Evolutionary conservation across 2,329 filamentous ascomycete genomes (phyloP).

Genomic region (Orbilia oligospora): DNA sequence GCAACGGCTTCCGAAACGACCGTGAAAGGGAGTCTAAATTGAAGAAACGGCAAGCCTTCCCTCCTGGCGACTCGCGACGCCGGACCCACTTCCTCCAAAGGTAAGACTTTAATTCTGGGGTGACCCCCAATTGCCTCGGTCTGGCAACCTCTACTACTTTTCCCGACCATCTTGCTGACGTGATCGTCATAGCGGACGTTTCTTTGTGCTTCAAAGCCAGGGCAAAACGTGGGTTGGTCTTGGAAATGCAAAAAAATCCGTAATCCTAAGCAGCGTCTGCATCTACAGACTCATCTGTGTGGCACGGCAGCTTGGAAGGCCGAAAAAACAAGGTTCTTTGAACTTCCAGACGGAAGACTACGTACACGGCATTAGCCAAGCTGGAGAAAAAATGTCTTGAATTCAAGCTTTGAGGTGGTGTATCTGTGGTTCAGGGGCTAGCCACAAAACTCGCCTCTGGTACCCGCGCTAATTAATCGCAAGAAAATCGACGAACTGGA

Average conservation of each 20-base stretch:
- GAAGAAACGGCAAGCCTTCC: conserved; percentile 40
- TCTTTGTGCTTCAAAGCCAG: conserved; percentile 38
- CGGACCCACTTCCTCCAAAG: conserved; percentile 40
- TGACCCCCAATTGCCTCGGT: conserved; percentile 39
- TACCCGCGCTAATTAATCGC: conserved; percentile 61
- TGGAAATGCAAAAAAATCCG: not conserved
- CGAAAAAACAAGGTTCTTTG: conserved; percentile 4
- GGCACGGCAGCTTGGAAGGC: conserved; percentile 15
- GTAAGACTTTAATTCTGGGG: conserved; percentile 40
- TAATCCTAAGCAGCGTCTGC: conserved; percentile 1
- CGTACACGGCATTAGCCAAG: conserved; percentile 2
- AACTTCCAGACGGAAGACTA: conserved; percentile 15
- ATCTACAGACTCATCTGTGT: not conserved
- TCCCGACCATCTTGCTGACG: conserved; percentile 19
- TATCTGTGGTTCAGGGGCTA: conserved; percentile 60
- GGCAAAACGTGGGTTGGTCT: conserved; percentile 41
- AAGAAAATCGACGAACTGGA: conserved; percentile 52
- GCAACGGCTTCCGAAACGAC: conserved; percentile 54
- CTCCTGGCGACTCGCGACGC: conserved; percentile 23
- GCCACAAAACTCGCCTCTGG: conserved; percentile 53
- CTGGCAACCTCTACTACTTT: not conserved
- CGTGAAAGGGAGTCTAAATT: conserved; percentile 43
- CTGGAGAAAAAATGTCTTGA: conserved; percentile 34
- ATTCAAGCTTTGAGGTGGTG: conserved; percentile 28
- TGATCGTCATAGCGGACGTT: conserved; percentile 45